phyloP scores from a whole-genome alignment of 2,329 filamentous ascomycete genomes.

The Fusarium sp. region DNA sequence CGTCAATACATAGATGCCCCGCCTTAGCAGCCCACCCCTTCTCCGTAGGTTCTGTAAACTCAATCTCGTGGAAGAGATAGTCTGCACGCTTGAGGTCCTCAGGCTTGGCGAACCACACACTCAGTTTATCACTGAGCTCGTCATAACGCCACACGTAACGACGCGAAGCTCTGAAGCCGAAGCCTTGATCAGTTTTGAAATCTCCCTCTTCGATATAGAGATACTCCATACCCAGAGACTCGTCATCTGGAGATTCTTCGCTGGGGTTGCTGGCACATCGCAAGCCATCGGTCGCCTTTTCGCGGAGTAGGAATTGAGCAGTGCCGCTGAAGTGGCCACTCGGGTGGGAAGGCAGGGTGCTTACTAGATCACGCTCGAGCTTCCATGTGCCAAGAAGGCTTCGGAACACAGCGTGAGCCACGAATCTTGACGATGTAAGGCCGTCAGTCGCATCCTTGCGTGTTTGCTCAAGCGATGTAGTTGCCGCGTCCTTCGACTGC shows the following conservation, averaged over 20 bases:
- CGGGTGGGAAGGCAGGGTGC: constrained; percentile 68
- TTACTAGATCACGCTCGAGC: constrained; percentile 69
- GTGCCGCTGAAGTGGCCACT: constrained; percentile 75
- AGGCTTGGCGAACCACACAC: constrained; percentile 79
- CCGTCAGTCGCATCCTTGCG: constrained; percentile 58
- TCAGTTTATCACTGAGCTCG: constrained; percentile 70
- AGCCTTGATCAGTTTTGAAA: constrained; percentile 69
- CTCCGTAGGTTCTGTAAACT: constrained; percentile 62
- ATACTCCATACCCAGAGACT: constrained; percentile 67
- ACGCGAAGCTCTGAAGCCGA: constrained; percentile 71
- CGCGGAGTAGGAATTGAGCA: constrained; percentile 73
- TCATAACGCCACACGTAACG: constrained; percentile 82
- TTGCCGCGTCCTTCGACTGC: constrained; percentile 56
- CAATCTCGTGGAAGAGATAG: constrained; percentile 81
- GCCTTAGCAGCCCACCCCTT: constrained; percentile 74
- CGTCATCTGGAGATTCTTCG: constrained; percentile 37
- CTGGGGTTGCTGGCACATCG: constrained; percentile 49
- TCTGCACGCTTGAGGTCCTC: constrained; percentile 74
- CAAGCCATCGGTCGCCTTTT: constrained; percentile 68
- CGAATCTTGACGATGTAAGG: constrained; percentile 63
- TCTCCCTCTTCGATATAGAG: constrained; percentile 77
- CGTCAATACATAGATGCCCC: constrained; percentile 77
- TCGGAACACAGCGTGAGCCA: constrained; percentile 76
- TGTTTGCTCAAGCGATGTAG: constrained; percentile 62
- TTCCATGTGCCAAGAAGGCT: constrained; percentile 79